Evolutionary conservation across 305 asterid genomes (phyloP).

Genomic region (Nicotiana rustica): DNA sequence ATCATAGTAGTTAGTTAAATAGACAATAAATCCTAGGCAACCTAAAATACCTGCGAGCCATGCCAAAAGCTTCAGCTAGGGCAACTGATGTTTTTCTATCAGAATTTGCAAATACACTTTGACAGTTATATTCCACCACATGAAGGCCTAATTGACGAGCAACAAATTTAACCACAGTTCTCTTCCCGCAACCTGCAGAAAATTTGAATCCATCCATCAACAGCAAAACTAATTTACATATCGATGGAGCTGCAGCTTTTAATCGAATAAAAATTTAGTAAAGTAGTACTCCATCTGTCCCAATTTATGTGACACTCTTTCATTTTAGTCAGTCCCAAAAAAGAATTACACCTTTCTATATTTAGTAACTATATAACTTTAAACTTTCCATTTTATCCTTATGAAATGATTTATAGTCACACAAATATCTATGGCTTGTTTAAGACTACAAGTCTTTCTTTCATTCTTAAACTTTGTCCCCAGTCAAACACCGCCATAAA

Average conservation of each 20-base stretch:
- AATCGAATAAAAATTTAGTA: no score
- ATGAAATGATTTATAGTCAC: no score
- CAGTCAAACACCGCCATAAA: no score
- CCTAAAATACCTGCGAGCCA: conserved; percentile 76
- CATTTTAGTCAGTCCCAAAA: neutral
- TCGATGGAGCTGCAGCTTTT: neutral
- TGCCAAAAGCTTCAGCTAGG: conserved; percentile 81
- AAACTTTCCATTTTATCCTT: no score
- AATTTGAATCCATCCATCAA: conserved; percentile 40
- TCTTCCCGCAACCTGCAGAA: conserved; percentile 87
- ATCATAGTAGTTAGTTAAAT: conserved; percentile 18
- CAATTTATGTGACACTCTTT: no score
- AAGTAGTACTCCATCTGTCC: no score
- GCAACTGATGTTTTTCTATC: conserved; percentile 85
- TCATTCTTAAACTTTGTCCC: no score
- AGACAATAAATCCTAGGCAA: neutral
- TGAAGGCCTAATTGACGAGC: conserved; percentile 91
- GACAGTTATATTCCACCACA: conserved; percentile 91
- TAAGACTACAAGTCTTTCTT: no score
- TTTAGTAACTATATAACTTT: no score
- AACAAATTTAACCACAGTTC: conserved; percentile 79
- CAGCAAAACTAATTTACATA: neutral
- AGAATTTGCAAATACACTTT: conserved; percentile 72
- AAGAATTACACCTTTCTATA: no score
- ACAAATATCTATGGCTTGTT: no score